Evolutionary conservation across 805 yeast species (phyloP), one percentile per base, ranked within the genome.

Genomic region (Candida parachauliodes): DNA sequence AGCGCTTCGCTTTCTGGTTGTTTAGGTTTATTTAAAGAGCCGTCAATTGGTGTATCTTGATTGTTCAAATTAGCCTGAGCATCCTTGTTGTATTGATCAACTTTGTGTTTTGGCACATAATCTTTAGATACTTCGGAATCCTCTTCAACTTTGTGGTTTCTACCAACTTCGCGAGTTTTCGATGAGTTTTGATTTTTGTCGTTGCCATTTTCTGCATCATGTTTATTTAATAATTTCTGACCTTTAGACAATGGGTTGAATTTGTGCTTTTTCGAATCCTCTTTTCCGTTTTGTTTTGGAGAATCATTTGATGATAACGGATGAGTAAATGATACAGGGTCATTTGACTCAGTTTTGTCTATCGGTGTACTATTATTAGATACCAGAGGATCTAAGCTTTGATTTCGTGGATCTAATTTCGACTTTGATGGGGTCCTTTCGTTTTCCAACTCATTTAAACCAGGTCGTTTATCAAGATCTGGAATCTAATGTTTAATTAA

Each of bases 1-100:
- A 31, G 27, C 10, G 21, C 27, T 22, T 31, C 34, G 11, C n/a
- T 6, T 12, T 32, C 36, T 5, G 36, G 32, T 12, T 26, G 40
- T 24, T 20, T 30, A 29, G 32, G 38, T 27, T 26, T 27, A 20
- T 35, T 35, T 22, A 15, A 17, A 2, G 38, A 21, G 7, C 28
- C 38, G 17, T 5, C 32, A 3, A 27, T 3, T 16, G 38, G 38
- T 5, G 32, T 23, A 5, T 28, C 20, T 17, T 35, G 27, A 23
- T 25, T 43, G 14, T 39, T 43, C 8, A 41, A 34, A 16, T 48
- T 36, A 7, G 41, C 38, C 8, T 46, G 40, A 14, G 45, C 48
- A 23, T 48, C 23, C 27, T 38, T 39, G 31, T 54, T 54, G 21
- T 40, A 31, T 15, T 52, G 46, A 26, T 50, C 32, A 10, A 47